phyloP scores from a whole-genome alignment of 2,329 filamentous ascomycete species.

The Colletotrichum endophyticum region DNA sequence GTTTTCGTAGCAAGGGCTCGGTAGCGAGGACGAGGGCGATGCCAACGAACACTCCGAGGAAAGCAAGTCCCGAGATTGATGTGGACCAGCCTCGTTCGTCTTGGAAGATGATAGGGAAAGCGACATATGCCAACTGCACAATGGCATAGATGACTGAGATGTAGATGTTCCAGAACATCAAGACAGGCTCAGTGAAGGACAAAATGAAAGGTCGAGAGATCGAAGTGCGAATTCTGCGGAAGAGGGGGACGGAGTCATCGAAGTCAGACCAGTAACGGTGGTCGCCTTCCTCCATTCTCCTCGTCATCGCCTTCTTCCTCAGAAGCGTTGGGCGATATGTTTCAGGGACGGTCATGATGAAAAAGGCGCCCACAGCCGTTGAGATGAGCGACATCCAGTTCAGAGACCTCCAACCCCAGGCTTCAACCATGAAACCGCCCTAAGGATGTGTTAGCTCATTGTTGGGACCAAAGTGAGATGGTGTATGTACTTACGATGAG shows the following conservation, averaged over 20 bases:
- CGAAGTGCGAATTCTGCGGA: constrained; percentile 60
- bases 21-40: constrained; percentile 37
- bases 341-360: constrained; percentile 56
- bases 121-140: constrained; percentile 69
- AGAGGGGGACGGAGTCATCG: constrained; percentile 59
- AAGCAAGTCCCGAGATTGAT: constrained; percentile 57
- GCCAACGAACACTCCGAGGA: constrained; percentile 20
- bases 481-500: constrained; percentile 27
- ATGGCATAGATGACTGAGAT: constrained; percentile 69
- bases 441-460: background rate
- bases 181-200: constrained; percentile 65
- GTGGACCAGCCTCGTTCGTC: constrained; percentile 62
- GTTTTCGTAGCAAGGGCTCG: constrained; percentile 43
- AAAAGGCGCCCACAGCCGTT: constrained; percentile 51
- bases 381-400: constrained; percentile 65
- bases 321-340: constrained; percentile 61
- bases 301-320: constrained; percentile 49
- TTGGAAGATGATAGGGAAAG: constrained; percentile 67
- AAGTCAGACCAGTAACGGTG: constrained; percentile 61
- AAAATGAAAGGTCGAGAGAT: constrained; percentile 65
- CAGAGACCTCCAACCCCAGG: constrained; percentile 68
- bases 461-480: accelerated
- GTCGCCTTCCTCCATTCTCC: constrained; percentile 55
- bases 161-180: constrained; percentile 58
- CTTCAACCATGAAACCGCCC: constrained; percentile 62